A percentile compares a stretch with the other conserved stretches of the same genome.
phyloP scores from a whole-genome alignment of 2,329 filamentous ascomycete genomes.

The Colletotrichum truncatum region DNA sequence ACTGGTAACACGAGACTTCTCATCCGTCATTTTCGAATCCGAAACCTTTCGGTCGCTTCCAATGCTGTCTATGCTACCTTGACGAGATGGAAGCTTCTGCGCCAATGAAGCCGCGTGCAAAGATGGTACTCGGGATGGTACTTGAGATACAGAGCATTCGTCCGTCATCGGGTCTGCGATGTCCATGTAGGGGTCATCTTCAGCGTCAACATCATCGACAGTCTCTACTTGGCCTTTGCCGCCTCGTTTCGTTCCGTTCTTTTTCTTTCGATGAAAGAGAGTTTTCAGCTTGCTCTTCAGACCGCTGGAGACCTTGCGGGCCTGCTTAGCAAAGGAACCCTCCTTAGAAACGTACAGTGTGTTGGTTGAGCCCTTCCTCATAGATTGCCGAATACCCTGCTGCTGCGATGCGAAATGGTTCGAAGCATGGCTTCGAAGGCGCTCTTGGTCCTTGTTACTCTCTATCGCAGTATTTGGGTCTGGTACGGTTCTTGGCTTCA shows the following conservation, averaged over 20 bases:
- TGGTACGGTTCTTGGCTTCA: too few species aligned
- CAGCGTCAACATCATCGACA: constrained; percentile 36
- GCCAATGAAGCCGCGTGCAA: constrained; percentile 56
- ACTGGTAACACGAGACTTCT: constrained; percentile 75
- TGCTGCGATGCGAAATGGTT: too few species aligned
- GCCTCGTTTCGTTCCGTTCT: constrained; percentile 36
- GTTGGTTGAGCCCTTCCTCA: constrained; percentile 43
- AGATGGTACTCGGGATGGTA: constrained; percentile 59
- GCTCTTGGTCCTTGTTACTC: constrained; percentile 41
- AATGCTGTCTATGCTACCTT: constrained; percentile 64
- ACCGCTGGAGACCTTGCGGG: constrained; percentile 69
- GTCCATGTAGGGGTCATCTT: constrained; percentile 41
- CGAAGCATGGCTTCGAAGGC: constrained; percentile 42
- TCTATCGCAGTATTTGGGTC: too few species aligned
- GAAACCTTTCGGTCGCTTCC: constrained; percentile 47
- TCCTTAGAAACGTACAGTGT: neutral
- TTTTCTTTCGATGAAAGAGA: constrained; percentile 58
- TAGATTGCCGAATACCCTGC: constrained; percentile 57
- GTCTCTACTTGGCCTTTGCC: neutral
- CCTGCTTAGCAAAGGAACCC: constrained; percentile 55
- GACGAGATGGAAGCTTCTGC: constrained; percentile 59
- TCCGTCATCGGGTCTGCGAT: constrained; percentile 47
- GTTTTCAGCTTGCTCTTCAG: constrained; percentile 70
- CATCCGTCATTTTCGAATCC: constrained; percentile 58
- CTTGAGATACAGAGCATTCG: constrained; percentile 56